Evolutionary conservation across 2,329 filamentous ascomycete species (phyloP).

Genomic region (Claviceps pusilla): DNA sequence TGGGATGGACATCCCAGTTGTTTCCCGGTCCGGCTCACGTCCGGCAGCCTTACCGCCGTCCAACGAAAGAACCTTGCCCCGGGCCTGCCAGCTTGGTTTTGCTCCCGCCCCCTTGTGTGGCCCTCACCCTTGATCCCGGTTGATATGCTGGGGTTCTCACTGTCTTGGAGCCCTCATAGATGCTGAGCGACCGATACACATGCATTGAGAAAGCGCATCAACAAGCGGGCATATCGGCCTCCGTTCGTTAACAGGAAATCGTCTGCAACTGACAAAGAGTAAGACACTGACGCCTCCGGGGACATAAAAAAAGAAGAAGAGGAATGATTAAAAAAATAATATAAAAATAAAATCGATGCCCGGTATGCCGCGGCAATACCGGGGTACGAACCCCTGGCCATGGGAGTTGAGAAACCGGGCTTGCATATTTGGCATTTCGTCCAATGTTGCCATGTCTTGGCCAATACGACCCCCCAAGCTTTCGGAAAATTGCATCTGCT

Average conservation of each 20-base stretch:
- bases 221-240: not conserved
- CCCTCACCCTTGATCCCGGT: not conserved
- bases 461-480: not conserved
- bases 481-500: not conserved
- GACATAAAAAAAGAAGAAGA: not conserved
- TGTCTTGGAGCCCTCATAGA: not conserved
- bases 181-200: not conserved
- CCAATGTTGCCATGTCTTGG: not conserved
- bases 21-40: constrained; percentile 4
- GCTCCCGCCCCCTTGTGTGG: not conserved
- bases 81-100: not conserved
- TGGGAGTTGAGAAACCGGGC: not conserved
- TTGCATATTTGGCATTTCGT: not conserved
- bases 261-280: not conserved
- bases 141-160: not conserved
- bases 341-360: not conserved
- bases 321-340: too few relatives aligned
- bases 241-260: not conserved
- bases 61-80: constrained; percentile 3
- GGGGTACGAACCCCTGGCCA: not conserved
- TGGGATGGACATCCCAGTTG: constrained; percentile 5
- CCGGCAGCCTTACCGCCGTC: constrained; percentile 2
- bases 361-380: not conserved
- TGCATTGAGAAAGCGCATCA: not conserved
- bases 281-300: not conserved